Percentiles rank a stretch among this genome's conserved stretches.
These are phyloP conservation scores for Boletus patriciae DNA, from an alignment of 768 basidiomycete species.

Conservation along the genomic window DNA sequence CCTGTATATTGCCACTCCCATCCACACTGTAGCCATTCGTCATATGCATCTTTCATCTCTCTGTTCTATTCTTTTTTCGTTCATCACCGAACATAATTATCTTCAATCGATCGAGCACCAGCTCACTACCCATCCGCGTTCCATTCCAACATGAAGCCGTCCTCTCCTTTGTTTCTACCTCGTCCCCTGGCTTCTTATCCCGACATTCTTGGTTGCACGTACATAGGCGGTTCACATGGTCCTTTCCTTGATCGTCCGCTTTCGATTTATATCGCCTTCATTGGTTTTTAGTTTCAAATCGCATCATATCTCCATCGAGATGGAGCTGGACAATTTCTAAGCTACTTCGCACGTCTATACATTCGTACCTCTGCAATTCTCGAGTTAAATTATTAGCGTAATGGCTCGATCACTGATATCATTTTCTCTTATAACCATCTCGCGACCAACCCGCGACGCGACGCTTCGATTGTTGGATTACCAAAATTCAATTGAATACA, in stretches of 20 bases:
- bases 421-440: neutral
- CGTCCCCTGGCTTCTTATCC: neutral
- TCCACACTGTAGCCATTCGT: slow-evolving; percentile 30
- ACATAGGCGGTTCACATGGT: neutral
- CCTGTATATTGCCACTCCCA: slow-evolving; percentile 30
- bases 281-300: slow-evolving; percentile 5
- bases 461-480: neutral
- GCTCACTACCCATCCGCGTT: slow-evolving; percentile 3
- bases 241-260: slow-evolving; percentile 3
- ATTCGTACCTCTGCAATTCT: neutral
- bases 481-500: neutral
- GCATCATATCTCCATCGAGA: slow-evolving; percentile 13
- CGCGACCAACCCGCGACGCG: neutral
- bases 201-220: slow-evolving; percentile 1
- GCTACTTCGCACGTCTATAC: slow-evolving; percentile 4
- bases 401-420: neutral
- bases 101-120: neutral
- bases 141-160: slow-evolving; percentile 9
- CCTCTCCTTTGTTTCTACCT: slow-evolving; percentile 17
- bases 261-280: slow-evolving; percentile 7
- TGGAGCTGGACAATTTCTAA: slow-evolving; percentile 23
- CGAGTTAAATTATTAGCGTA: neutral
- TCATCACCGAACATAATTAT: neutral
- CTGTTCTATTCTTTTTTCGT: slow-evolving; percentile 1
- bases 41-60: slow-evolving; percentile 28